A percentile compares a stretch with the other conserved stretches of the same genome.
These are phyloP conservation scores for Neurospora hispaniola DNA, from an alignment of 495 filamentous ascomycete species.

Conservation along the genomic window DNA sequence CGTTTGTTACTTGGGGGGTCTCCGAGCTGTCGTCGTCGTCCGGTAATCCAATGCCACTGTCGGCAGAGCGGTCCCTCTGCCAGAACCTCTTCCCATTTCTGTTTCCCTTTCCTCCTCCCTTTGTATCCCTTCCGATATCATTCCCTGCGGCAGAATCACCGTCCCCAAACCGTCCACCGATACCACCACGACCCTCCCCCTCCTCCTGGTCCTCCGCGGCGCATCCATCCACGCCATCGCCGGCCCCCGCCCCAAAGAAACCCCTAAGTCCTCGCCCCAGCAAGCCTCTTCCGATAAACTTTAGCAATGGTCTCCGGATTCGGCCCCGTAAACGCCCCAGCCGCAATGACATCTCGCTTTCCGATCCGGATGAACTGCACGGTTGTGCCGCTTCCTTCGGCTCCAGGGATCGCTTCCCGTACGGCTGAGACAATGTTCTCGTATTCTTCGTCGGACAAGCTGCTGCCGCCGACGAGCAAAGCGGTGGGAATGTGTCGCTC, in stretches of 20 bases:
- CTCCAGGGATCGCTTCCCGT: neutral
- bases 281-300: constrained; percentile 26
- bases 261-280: neutral
- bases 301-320: constrained; percentile 23
- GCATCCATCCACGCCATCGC: neutral
- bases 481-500: constrained; percentile 16
- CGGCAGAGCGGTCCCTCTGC: neutral
- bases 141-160: neutral
- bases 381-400: neutral
- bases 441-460: constrained; percentile 20
- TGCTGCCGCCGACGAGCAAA: constrained; percentile 21
- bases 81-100: neutral
- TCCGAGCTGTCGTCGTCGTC: neutral
- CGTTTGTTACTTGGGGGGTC: neutral
- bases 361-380: constrained; percentile 16
- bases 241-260: neutral
- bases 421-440: constrained; percentile 17
- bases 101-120: neutral
- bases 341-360: constrained; percentile 22
- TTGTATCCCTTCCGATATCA: neutral
- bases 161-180: neutral
- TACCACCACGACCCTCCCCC: neutral
- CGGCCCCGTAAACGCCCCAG: constrained; percentile 16
- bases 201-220: neutral
- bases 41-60: neutral